These are phyloP conservation scores for Sugiyamaella floridensis DNA, from an alignment of 805 yeast genomes.

Conservation along the genomic window DNA sequence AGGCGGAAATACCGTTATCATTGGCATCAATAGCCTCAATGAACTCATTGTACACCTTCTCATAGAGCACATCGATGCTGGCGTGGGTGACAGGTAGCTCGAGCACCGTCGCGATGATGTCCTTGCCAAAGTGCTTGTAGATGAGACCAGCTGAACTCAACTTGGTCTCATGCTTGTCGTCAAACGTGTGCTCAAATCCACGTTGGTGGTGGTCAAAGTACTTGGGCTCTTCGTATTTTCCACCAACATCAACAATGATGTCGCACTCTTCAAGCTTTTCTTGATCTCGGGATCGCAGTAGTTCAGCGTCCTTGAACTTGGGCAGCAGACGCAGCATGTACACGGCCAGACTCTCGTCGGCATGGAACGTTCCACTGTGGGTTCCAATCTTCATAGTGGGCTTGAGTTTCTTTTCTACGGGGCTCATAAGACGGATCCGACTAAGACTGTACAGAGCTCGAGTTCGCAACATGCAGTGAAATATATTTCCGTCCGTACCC, in stretches of 20 bases:
- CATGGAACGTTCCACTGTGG: conserved; percentile 78
- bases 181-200: conserved; percentile 74
- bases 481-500: not conserved
- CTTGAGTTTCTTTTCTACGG: conserved; percentile 15
- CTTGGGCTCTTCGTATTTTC: conserved; percentile 77
- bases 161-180: conserved; percentile 58
- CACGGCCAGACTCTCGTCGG: conserved; percentile 93
- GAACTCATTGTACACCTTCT: conserved; percentile 76
- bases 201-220: conserved; percentile 96
- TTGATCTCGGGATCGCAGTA: conserved; percentile 80
- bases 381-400: conserved; percentile 65
- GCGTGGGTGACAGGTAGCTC: conserved; percentile 33
- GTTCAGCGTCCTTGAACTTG: conserved; percentile 52
- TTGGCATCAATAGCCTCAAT: conserved; percentile 92
- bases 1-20: conserved; percentile 85
- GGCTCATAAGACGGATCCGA: conserved; percentile 2
- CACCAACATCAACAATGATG: conserved; percentile 92
- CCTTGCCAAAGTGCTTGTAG: conserved; percentile 52
- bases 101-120: conserved; percentile 40
- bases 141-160: conserved; percentile 90
- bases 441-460: not conserved
- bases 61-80: conserved; percentile 58
- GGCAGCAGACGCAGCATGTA: conserved; percentile 73
- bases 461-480: not conserved
- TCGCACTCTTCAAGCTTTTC: conserved; percentile 79